Conservation (phyloP, 2,329 filamentous ascomycete genomes). For the Grosmannia clavigera region DNA sequence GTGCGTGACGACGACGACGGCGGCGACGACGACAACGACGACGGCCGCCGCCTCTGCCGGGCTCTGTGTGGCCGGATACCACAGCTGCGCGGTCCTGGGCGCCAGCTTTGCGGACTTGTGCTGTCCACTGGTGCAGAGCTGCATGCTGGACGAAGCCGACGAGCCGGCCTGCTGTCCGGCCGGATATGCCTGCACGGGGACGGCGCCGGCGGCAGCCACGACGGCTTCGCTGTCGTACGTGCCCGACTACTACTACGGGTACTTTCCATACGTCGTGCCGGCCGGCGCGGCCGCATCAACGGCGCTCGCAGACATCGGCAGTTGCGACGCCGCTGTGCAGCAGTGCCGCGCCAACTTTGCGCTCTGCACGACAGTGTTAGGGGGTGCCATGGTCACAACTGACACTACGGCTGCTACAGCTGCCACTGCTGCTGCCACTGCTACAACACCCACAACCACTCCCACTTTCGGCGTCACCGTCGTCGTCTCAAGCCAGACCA, state of each 20-base stretch:
- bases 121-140: constrained; percentile 37
- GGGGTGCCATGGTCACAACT: constrained; percentile 11
- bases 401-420: too few relatives aligned
- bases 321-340: constrained; percentile 37
- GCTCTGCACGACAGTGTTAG: constrained; percentile 38
- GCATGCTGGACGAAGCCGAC: constrained; percentile 34
- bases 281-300: constrained; percentile 17
- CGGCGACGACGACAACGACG: neutral
- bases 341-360: constrained; percentile 42
- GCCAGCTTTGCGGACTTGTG: constrained; percentile 34
- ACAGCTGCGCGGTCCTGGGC: constrained; percentile 36
- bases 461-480: constrained; percentile 33
- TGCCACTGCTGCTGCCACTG: neutral
- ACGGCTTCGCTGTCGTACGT: constrained; percentile 35
- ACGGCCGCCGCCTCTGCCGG: neutral
- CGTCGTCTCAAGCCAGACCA: constrained; percentile 27
- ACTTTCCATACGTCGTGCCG: constrained; percentile 41
- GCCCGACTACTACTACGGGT: constrained; percentile 40
- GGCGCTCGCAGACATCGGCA: constrained; percentile 35
- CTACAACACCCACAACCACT: neutral
- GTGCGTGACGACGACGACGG: neutral
- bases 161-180: constrained; percentile 42
- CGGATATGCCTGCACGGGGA: constrained; percentile 43
- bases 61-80: constrained; percentile 34
- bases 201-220: constrained; percentile 29